phyloP scores from a whole-genome alignment of 805 yeast genomes.

The Candida qinlingensis region DNA sequence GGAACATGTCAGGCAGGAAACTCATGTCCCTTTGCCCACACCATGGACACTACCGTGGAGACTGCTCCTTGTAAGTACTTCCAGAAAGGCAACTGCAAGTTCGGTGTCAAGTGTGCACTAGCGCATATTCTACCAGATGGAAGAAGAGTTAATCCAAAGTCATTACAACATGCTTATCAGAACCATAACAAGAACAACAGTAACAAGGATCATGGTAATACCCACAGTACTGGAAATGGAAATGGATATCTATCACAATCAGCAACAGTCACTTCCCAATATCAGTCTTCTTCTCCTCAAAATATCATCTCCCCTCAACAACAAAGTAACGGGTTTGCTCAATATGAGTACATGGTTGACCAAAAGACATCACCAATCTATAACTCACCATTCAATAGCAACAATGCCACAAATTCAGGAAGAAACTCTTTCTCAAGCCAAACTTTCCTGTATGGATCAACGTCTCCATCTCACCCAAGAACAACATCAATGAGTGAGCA shows the following conservation, averaged over 20 bases:
- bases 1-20: conserved; percentile 95
- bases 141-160: conserved; percentile 59
- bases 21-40: conserved; percentile 88
- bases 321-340: background rate
- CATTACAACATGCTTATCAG: conserved; percentile 29
- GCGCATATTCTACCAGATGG: conserved; percentile 91
- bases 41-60: conserved; percentile 43
- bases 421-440: conserved; percentile 9
- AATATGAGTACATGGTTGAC: background rate
- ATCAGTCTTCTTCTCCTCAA: background rate
- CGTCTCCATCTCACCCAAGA: conserved; percentile 11
- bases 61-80: conserved; percentile 82
- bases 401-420: background rate
- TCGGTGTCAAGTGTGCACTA: conserved; percentile 90
- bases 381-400: background rate
- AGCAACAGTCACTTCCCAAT: background rate
- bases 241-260: background rate
- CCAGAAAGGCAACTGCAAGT: conserved; percentile 94
- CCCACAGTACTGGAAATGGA: background rate
- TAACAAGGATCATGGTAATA: conserved; percentile 1
- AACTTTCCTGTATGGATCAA: background rate
- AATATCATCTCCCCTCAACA: background rate
- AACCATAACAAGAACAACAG: conserved; percentile 14
- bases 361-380: conserved; percentile 1
- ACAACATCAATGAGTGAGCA: conserved; percentile 11